Evolutionary conservation across 2,329 filamentous ascomycete species (phyloP), one percentile per base, ranked within the genome.

Genomic region (Penicillium rolfsii): DNA sequence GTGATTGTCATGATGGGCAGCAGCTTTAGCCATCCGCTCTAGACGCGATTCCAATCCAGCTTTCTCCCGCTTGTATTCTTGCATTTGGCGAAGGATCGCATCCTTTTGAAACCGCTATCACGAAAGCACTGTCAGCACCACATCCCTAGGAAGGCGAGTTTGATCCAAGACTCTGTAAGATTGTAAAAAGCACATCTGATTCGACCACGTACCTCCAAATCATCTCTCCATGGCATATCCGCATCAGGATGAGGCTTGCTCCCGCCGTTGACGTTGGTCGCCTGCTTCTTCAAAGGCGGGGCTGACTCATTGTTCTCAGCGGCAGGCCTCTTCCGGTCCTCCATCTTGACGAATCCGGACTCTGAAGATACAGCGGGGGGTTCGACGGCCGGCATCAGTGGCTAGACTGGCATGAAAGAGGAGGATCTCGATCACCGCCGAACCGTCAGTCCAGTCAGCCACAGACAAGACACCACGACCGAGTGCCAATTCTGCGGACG

Each of bases 251-350:
- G 85, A 70, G 84, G 80, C 70, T 85, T 87, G 72, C 80, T 83
- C 65, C 83, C 80, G 73, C 93, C 93, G 83, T 97, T 97, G 55
- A 77, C 64, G 67, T 94, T 85, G 62, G 83, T 85, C 58, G 92
- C 91, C 78, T 96, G 91, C 80, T 93, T 90, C 84, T 98, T 99
- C 74, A 88, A 90, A 24, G 94, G 93, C 68, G 94, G 94, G 67
- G 90, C 91, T 74, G 91, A 83, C 70, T 97, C 92, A 77, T 95
- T 91, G 73, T 87, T 82, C 75, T 89, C 90, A 71, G 90, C 85
- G 75, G 93, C 91, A 75, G 93, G 90, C 87, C 95, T 89, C 87
- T 99, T 99, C 87, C 95, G 92, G 84, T 98, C 95, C 86, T 99
- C 95, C 94, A 98, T 99, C 87, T 95, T 97, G 71, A 88, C 84